Conservation (phyloP, 2,329 filamentous ascomycete genomes). For the Orbilia quercus region DNA sequence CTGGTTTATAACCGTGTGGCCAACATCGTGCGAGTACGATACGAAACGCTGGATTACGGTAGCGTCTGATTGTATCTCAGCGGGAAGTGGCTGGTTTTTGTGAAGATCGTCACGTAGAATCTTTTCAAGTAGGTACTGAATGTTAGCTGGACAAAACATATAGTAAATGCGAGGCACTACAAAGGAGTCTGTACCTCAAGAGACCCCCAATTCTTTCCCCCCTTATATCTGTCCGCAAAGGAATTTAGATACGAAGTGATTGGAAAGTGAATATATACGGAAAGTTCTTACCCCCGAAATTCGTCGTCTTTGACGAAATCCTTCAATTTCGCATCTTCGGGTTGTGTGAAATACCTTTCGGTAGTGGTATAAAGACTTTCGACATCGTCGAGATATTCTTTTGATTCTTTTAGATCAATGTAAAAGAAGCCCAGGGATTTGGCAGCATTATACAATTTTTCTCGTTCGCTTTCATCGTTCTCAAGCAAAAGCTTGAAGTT, state of each 20-base stretch:
- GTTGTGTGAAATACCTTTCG: conserved; percentile 42
- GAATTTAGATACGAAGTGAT: not conserved
- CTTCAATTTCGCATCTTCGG: conserved; percentile 22
- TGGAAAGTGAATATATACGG: not conserved
- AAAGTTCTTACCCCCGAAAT: conserved; percentile 36
- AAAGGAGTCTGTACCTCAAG: conserved; percentile 21
- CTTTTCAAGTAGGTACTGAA: not conserved
- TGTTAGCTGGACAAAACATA: not conserved
- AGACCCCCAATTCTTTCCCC: conserved; percentile 30
- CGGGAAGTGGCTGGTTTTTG: not conserved
- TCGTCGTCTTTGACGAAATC: conserved; percentile 17
- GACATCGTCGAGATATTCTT: conserved; percentile 19
- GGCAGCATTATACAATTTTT: conserved; percentile 20
- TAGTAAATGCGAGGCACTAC: not conserved
- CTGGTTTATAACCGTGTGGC: not conserved
- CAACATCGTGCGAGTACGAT: conserved; percentile 11
- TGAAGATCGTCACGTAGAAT: conserved; percentile 22
- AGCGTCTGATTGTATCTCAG: conserved; percentile 5
- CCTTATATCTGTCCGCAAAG: conserved; percentile 15
- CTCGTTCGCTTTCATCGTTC: conserved; percentile 18
- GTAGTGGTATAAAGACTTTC: conserved; percentile 26
- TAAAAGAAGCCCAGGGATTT: conserved; percentile 42
- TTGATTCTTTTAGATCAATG: conserved; percentile 23
- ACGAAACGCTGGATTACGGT: conserved; percentile 12
- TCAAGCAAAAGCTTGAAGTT: conserved; percentile 13